Percentiles rank a stretch among this genome's conserved stretches.
Evolutionary conservation across 2,329 filamentous ascomycete species (phyloP).

Genomic region (Magnaporthiopsis poae): DNA sequence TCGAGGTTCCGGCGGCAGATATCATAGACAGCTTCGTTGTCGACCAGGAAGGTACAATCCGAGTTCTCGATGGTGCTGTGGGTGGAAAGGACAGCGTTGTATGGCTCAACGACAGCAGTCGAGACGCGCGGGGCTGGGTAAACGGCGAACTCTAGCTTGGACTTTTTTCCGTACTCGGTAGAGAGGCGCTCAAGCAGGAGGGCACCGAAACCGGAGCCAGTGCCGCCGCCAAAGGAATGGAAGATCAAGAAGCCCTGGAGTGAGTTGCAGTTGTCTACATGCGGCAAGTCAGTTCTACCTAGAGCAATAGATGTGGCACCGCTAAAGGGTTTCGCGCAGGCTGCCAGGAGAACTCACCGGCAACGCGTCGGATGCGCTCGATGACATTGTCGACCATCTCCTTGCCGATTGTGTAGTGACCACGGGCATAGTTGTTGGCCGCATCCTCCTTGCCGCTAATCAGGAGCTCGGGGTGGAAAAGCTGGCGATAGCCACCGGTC

Average conservation of each 20-base stretch:
- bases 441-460: conserved; percentile 91
- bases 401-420: conserved; percentile 99
- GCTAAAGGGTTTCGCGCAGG: neutral
- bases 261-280: conserved; percentile 78
- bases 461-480: conserved; percentile 63
- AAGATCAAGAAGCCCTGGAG: conserved; percentile 99
- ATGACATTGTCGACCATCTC: conserved; percentile 97
- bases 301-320: neutral
- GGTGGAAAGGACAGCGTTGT: conserved; percentile 98
- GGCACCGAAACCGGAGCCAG: conserved; percentile 95
- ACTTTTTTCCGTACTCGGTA: conserved; percentile 99
- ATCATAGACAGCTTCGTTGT: conserved; percentile 99
- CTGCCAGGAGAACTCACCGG: conserved; percentile 26
- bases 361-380: conserved; percentile 94
- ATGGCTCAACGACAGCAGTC: conserved; percentile 96
- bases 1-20: conserved; percentile 97
- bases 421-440: conserved; percentile 99
- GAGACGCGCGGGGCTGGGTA: conserved; percentile 96
- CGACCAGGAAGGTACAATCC: conserved; percentile 99
- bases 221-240: conserved; percentile 99
- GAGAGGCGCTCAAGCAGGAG: conserved; percentile 98
- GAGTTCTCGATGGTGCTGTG: conserved; percentile 99
- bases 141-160: conserved; percentile 98
- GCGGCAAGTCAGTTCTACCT: neutral
- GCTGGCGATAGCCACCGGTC: conserved; percentile 55